Percentiles rank a stretch among this genome's conserved stretches.
Evolutionary conservation across 192 early-diverging fungal species (phyloP).

Genomic region (Coemansia interrupta): DNA sequence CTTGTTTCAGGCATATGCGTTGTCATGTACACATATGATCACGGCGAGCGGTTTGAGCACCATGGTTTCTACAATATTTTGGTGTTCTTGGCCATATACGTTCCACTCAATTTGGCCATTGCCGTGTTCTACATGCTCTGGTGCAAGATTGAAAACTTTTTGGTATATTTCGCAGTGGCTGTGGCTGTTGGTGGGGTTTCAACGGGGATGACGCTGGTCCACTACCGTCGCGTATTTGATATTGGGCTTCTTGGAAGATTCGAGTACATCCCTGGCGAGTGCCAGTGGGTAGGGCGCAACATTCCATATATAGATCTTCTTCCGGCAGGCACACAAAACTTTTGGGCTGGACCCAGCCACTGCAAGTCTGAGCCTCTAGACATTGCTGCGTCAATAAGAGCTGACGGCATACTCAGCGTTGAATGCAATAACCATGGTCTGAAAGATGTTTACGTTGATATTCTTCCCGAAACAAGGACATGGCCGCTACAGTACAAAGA

Average conservation of each 20-base stretch:
- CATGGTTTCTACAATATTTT: conserved; percentile 60
- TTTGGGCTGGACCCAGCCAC: conserved; percentile 55
- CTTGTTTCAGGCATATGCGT: conserved; percentile 11
- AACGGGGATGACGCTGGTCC: conserved; percentile 22
- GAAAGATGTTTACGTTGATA: conserved; percentile 25
- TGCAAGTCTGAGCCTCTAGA: conserved; percentile 24
- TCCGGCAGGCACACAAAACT: conserved; percentile 56
- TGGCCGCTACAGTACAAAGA: conserved; percentile 54
- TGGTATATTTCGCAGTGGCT: conserved; percentile 27
- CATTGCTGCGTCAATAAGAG: conserved; percentile 44
- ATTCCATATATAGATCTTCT: conserved; percentile 55
- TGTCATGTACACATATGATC: conserved; percentile 54
- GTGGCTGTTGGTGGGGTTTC: conserved; percentile 15
- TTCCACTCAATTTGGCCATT: conserved; percentile 53
- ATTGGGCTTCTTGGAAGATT: conserved; percentile 18
- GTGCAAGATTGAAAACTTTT: conserved; percentile 34
- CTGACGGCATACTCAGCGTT: conserved; percentile 40
- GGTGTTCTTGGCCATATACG: conserved; percentile 53
- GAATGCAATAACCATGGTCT: conserved; percentile 7
- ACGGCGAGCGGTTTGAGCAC: conserved; percentile 57
- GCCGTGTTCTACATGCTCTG: conserved; percentile 39
- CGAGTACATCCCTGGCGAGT: conserved; percentile 30
- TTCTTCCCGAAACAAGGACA: conserved; percentile 53
- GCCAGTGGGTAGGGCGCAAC: conserved; percentile 53
- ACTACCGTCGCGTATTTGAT: conserved; percentile 50